Evolutionary conservation across 768 basidiomycete species (phyloP), one percentile per base, ranked within the genome.

Genomic region (Gelatoporia subvermispora): DNA sequence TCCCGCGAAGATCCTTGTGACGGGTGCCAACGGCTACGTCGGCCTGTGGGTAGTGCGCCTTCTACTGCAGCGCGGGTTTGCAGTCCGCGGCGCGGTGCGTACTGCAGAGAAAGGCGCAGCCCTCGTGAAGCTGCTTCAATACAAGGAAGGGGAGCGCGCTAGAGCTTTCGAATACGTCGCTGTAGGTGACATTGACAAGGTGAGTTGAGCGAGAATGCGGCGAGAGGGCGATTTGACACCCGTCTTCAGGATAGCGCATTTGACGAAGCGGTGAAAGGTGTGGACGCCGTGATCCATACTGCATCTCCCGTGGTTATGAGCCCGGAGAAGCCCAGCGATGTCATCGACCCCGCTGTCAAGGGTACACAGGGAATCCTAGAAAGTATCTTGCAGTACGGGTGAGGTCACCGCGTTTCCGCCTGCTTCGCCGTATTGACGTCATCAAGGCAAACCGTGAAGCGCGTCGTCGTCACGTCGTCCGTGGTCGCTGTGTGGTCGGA

Each of bases 381-480:
- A 41, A 57, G 60, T 44, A 65, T 67, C 9, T 44, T 58, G 43
- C 62, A 62, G 54, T 51, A 66, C 60, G 64, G 48, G 11, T 43
- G n/a, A n/a, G n/a, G n/a, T n/a, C n/a, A n/a, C n/a, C n/a, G n/a
- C n/a, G n/a, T n/a, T n/a, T n/a, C n/a, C n/a, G n/a, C n/a, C n/a
- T n/a, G n/a, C n/a, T n/a, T n/a, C n/a, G n/a, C n/a, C n/a, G n/a
- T n/a, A n/a, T n/a, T n/a, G n/a, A n/a, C n/a, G n/a, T n/a, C n/a
- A n/a, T n/a, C n/a, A n/a, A n/a, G n/a, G n/a, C n/a, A n/a, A 5
- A 54, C 61, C 5, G 72, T 91, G 56, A 82, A 85, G 61, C 78
- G 89, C 4, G 69, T 92, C 40, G 81, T 90, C 4, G 65, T 87
- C 47, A 86, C 85, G 0, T 80, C 81, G 11, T 87, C 85, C 1